Evolutionary conservation across 805 yeast genomes (phyloP), one percentile per base, ranked within the genome.

Genomic region (Yarrowia sp.): DNA sequence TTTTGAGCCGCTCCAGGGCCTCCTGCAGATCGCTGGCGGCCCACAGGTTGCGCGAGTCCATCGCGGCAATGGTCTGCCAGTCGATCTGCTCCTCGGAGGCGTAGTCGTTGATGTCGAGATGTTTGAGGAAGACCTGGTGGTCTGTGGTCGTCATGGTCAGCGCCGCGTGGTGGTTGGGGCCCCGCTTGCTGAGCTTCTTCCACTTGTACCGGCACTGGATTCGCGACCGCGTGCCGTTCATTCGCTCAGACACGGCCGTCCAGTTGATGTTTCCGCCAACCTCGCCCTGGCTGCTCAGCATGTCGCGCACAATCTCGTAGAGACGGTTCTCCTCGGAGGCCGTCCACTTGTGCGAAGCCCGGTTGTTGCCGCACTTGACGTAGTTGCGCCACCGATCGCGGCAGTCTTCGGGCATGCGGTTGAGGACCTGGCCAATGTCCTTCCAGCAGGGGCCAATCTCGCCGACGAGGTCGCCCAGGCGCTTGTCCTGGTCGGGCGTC

Each of bases 361-460:
- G 79, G 61, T 82, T 82, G 16, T 78, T 78, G 22, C 97, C 97
- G 76, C 97, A 93, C 73, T 92, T 92, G 65, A 92, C 88, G 71
- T 92, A 93, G 72, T 93, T 93, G 73, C 98, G 80, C 96, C 96
- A 93, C 68, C 98, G 80, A 72, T 93, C 98, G 68, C 98, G 81
- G 73, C 97, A 92, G 74, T 93, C 98, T 70, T 93, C 98, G 0
- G 98, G 97, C 98, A 93, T 93, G 69, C 98, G 79, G 13, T 88
- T 90, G 83, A 93, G 78, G 7, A 78, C 76, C 60, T 80, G 80
- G 7, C 97, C 97, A 64, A 93, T 88, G 39, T 79, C 78, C 67
- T 90, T 90, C 98, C 98, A 93, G 70, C 88, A 90, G 16, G 94
- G 90, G 63, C 85, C 90, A 67, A 83, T 81, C 24, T 84, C 83